Evolutionary conservation across 371 early-diverging fungal species (phyloP).

Genomic region (Mucor indicus): DNA sequence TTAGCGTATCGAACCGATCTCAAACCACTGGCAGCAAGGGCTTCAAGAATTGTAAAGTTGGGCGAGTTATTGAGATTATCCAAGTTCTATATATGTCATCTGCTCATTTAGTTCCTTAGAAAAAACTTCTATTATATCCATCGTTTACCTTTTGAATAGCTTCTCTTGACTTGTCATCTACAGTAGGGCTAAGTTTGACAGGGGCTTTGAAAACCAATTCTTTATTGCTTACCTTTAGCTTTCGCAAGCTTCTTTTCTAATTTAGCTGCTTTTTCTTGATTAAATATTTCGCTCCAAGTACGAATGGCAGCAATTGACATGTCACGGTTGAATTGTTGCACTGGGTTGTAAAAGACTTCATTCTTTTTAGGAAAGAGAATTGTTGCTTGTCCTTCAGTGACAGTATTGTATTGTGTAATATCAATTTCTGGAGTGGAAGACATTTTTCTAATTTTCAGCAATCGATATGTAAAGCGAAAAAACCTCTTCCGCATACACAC

Average conservation of each 20-base stretch:
- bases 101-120: neutral
- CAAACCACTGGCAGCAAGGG: conserved; percentile 98
- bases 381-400: conserved; percentile 84
- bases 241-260: conserved; percentile 47
- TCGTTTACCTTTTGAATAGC: conserved; percentile 24
- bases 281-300: conserved; percentile 76
- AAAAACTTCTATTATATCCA: neutral
- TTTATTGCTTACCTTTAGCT: conserved; percentile 22
- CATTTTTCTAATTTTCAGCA: conserved; percentile 1
- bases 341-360: conserved; percentile 99
- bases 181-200: neutral
- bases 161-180: conserved; percentile 26
- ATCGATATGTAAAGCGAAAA: neutral
- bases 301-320: conserved; percentile 94
- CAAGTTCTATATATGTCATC: conserved; percentile 11
- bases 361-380: conserved; percentile 87
- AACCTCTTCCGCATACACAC: conserved; percentile 1
- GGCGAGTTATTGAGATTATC: conserved; percentile 28
- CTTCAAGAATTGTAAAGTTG: conserved; percentile 87
- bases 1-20: conserved; percentile 98
- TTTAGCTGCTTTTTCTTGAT: conserved; percentile 51
- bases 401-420: conserved; percentile 50
- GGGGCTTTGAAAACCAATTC: neutral
- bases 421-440: conserved; percentile 28
- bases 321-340: conserved; percentile 97